These are phyloP conservation scores for Ustilago shanxiensis DNA, from an alignment of 1,284 basidiomycete genomes.

Conservation along the genomic window DNA sequence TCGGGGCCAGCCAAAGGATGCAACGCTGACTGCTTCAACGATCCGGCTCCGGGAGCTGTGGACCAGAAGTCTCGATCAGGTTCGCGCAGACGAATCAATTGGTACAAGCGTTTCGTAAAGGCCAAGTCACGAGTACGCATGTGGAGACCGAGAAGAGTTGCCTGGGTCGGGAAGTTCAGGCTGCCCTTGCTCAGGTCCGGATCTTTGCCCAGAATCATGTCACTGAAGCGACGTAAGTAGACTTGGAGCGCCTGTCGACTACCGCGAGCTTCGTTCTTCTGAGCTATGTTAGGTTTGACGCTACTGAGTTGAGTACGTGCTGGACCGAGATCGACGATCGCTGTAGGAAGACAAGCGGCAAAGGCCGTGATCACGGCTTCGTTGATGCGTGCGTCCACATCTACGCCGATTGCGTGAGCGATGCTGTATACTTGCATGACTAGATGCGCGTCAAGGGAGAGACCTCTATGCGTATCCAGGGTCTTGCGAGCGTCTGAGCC, in stretches of 20 bases:
- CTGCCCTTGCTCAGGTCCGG: slow-evolving; percentile 30
- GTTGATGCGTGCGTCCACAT: slow-evolving; percentile 30
- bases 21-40: slow-evolving; percentile 13
- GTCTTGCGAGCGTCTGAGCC: slow-evolving; percentile 13
- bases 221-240: slow-evolving; percentile 38
- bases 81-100: slow-evolving; percentile 32
- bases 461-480: slow-evolving; percentile 22
- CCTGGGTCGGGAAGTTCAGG: slow-evolving; percentile 26
- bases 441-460: slow-evolving; percentile 32
- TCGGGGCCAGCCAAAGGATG: slow-evolving; percentile 34
- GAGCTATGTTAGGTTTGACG: slow-evolving; percentile 26
- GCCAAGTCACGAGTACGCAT: slow-evolving; percentile 37
- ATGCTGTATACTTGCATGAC: slow-evolving; percentile 27
- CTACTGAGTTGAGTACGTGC: slow-evolving; percentile 12
- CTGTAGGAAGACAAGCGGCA: slow-evolving; percentile 22
- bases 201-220: slow-evolving; percentile 31
- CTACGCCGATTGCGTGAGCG: slow-evolving; percentile 18
- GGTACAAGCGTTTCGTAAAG: slow-evolving; percentile 43
- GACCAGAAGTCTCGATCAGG: slow-evolving; percentile 36
- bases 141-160: slow-evolving; percentile 44
- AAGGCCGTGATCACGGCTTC: slow-evolving; percentile 32
- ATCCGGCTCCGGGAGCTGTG: slow-evolving; percentile 1
- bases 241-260: slow-evolving; percentile 24
- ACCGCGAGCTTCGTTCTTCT: slow-evolving; percentile 35
- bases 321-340: slow-evolving; percentile 27